A percentile compares a stretch with the other conserved stretches of the same genome.
Conservation (phyloP, 257 asterid genomes). For the Solanum lycopersicoides region DNA sequence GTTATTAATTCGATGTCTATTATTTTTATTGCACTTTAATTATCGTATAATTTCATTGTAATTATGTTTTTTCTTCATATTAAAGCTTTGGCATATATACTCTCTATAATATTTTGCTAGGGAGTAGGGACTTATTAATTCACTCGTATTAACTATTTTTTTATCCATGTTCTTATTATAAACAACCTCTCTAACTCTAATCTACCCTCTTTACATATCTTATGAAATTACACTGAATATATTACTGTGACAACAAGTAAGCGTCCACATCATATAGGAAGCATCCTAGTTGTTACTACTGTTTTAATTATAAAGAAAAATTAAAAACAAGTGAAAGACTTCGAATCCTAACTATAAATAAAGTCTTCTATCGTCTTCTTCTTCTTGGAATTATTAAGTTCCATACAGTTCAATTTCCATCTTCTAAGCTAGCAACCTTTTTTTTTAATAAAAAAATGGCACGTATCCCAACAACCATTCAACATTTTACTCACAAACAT, state of each 20-base stretch:
- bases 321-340: neutral
- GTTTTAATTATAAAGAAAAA: neutral
- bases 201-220: accelerated
- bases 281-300: neutral
- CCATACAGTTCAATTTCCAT: neutral
- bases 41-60: neutral
- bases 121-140: neutral
- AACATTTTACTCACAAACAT: slow-evolving; percentile 11
- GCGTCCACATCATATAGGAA: neutral
- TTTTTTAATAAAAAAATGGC: neutral
- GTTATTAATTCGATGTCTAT: too few relatives aligned
- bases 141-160: neutral
- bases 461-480: neutral
- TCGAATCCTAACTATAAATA: neutral
- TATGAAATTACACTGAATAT: neutral
- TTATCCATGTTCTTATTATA: neutral
- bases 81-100: neutral
- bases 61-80: accelerated
- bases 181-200: neutral
- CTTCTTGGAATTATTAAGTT: neutral
- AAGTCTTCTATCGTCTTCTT: neutral
- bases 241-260: neutral
- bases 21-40: neutral
- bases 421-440: neutral
- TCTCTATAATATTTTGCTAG: neutral